Evolutionary conservation across 495 filamentous ascomycete species (phyloP).

Genomic region (Podospora pseudopauciseta): DNA sequence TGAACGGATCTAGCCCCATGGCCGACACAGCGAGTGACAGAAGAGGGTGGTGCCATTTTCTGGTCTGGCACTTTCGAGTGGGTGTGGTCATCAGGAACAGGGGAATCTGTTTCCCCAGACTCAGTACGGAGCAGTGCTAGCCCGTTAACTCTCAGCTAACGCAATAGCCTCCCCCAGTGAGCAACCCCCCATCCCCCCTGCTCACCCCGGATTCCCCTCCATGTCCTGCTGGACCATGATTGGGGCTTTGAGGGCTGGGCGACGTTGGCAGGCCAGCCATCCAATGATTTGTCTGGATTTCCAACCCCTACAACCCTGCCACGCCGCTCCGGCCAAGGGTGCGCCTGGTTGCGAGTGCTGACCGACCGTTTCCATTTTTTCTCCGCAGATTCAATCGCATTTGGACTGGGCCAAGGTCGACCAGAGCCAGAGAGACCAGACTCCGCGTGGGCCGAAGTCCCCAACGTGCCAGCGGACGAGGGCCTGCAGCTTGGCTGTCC

Average conservation of each 20-base stretch:
- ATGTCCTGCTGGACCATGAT: constrained; percentile 2
- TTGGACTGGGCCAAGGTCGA: not conserved
- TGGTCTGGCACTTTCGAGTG: not conserved
- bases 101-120: not conserved
- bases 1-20: not conserved
- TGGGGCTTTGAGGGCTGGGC: constrained; percentile 7
- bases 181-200: constrained; percentile 13
- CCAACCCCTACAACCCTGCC: constrained; percentile 11
- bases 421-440: not conserved
- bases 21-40: not conserved
- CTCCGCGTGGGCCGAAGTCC: constrained; percentile 14
- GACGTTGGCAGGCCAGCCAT: constrained; percentile 1
- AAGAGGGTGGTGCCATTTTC: not conserved
- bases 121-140: not conserved
- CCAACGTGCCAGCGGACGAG: not conserved
- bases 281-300: constrained; percentile 12
- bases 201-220: constrained; percentile 28
- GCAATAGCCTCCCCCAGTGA: not conserved
- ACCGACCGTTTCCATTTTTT: constrained; percentile 25
- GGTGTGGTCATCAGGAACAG: constrained; percentile 1
- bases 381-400: constrained; percentile 18
- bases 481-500: constrained; percentile 10
- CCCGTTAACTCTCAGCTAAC: constrained; percentile 1
- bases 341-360: constrained; percentile 12
- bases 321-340: constrained; percentile 9